Conservation (phyloP, 2,329 filamentous ascomycete species). For the Furcasterigmium sp. region DNA sequence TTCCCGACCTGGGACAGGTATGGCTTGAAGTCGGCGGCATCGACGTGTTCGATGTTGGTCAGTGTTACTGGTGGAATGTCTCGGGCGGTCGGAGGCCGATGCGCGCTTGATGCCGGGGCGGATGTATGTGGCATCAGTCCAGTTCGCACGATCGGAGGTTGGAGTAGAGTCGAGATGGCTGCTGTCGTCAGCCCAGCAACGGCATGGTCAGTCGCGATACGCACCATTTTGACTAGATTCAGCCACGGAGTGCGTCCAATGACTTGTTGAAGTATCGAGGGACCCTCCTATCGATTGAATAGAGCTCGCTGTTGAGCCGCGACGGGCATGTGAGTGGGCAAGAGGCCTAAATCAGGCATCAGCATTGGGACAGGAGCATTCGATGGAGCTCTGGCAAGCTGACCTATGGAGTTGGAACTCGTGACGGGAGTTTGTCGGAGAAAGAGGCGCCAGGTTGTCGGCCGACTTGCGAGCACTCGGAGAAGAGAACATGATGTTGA, state of each 20-base stretch:
- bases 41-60: constrained; percentile 80
- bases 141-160: constrained; percentile 83
- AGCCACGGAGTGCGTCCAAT: constrained; percentile 48
- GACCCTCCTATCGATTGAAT: constrained; percentile 82
- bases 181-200: constrained; percentile 2
- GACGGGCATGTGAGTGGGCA: constrained; percentile 49
- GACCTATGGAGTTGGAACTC: constrained; percentile 59
- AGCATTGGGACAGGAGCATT: neutral
- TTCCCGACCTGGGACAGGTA: constrained; percentile 83
- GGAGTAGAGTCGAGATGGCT: constrained; percentile 92
- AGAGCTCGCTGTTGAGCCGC: constrained; percentile 83
- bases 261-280: constrained; percentile 62
- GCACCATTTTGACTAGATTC: constrained; percentile 83
- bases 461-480: constrained; percentile 57
- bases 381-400: too few relatives aligned
- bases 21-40: constrained; percentile 71
- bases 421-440: constrained; percentile 42
- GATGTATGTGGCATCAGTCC: constrained; percentile 76
- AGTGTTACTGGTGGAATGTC: constrained; percentile 93
- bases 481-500: constrained; percentile 52
- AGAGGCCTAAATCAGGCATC: constrained; percentile 14
- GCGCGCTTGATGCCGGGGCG: constrained; percentile 62
- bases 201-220: constrained; percentile 9
- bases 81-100: constrained; percentile 76
- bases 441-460: constrained; percentile 55